Evolutionary conservation across 805 yeast genomes (phyloP), one percentile per base, ranked within the genome.

Genomic region (Monosporozyma solicola): DNA sequence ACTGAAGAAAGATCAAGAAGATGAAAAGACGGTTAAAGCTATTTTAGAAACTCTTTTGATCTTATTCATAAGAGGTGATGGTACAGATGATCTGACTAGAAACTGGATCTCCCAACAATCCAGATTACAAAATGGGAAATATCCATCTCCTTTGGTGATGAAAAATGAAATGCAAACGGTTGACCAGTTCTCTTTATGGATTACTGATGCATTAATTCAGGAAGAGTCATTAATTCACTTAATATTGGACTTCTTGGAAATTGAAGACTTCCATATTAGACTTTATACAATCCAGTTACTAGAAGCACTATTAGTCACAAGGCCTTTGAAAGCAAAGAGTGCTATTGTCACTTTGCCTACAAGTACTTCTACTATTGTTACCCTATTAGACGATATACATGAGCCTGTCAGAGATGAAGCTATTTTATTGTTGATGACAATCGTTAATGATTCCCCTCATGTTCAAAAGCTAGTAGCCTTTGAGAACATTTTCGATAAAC

Each of bases 391-490:
- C 54, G 87, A 84, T 65, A 58, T 75, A 52, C 78, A 87, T 57
- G 98, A 92, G 56, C 96, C 95, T 16, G 80, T 94, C 8, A 76
- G 98, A 61, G 91, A 92, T 66, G 96, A 94, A 68, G 82, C 94
- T 2, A 83, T 92, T 39, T 69, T 92, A 50, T 72, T 95, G n/a
- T 72, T 95, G 50, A 84, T 86, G 83, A 84, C 90, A 10, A 75
- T 94, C 2, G 95, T 83, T 11, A 83, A 84, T 59, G 85, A 87
- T 55, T 87, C 89, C 61, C 80, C 83, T 54, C 92, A 88, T 66
- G 83, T 92, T 33, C 99, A 94, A 66, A 91, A 90, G 62, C 72
- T 94, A 20, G 95, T 95, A 9, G 99, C 96, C 0, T 94, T 94
- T 64, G 97, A 94, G 65, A 91, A 88, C 59, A 85, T 95, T 0